Conservation (phyloP, 169 alveolate genomes). For the Cryptosporidium ryanae region DNA sequence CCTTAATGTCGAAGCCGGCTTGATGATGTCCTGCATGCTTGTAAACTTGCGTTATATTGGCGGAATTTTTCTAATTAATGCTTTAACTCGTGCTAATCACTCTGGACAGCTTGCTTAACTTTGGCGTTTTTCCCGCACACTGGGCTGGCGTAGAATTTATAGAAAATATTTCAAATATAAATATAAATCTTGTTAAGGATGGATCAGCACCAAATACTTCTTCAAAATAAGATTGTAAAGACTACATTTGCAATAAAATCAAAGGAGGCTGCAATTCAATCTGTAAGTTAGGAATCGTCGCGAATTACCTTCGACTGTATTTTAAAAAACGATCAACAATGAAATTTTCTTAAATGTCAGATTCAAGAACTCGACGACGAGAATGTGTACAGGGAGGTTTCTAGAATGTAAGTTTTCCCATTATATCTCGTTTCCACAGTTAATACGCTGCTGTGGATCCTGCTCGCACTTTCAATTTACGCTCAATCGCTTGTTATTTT, state of each 20-base stretch:
- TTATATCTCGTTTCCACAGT: not conserved
- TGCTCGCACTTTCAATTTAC: too few relatives aligned
- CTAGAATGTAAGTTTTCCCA: constrained; percentile 56
- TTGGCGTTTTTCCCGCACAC: too few relatives aligned
- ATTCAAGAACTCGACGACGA: constrained; percentile 19
- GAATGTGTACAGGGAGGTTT: constrained; percentile 67
- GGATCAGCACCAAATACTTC: constrained; percentile 61
- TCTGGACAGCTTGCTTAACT: too few relatives aligned
- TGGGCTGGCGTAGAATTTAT: not conserved
- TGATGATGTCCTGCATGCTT: too few relatives aligned
- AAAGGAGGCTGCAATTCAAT: constrained; percentile 71
- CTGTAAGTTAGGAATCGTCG: constrained; percentile 15
- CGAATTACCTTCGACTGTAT: too few relatives aligned
- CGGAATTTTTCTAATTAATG: too few relatives aligned
- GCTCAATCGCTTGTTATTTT: too few relatives aligned
- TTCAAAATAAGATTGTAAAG: constrained; percentile 67
- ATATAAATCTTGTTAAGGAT: constrained; percentile 3
- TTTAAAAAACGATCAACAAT: not conserved
- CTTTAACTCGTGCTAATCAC: too few relatives aligned
- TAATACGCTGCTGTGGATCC: not conserved
- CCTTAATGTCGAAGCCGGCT: too few relatives aligned
- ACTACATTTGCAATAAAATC: constrained; percentile 71
- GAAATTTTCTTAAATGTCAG: not conserved
- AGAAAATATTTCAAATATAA: not conserved
- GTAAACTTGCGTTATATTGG: too few relatives aligned